Percentiles rank a stretch among this genome's conserved stretches.
phyloP scores from a whole-genome alignment of 257 asterid genomes.

The Solanum ossicruentum region DNA sequence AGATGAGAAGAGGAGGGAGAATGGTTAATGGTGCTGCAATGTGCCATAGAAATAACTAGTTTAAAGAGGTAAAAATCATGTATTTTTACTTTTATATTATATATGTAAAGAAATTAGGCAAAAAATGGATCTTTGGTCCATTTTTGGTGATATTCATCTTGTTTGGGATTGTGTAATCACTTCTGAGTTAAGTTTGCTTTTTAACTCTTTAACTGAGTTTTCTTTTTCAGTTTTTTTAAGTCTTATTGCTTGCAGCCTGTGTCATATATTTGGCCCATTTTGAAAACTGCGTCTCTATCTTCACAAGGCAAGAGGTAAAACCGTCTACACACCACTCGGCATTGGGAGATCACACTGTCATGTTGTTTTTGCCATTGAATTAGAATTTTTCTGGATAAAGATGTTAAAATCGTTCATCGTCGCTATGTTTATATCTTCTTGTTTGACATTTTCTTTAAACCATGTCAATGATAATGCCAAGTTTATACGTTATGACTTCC shows the following conservation, averaged over 20 bases:
- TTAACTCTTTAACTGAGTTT: not conserved
- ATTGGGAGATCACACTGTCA: not conserved
- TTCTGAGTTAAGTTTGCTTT: not conserved
- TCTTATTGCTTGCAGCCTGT: not conserved
- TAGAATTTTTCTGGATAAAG: not conserved
- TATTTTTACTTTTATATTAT: not conserved
- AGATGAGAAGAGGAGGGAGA: conserved; percentile 3
- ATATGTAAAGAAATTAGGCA: conserved; percentile 5
- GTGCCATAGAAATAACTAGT: conserved; percentile 14
- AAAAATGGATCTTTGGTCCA: not conserved
- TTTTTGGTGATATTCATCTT: conserved; percentile 7
- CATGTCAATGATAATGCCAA: not conserved
- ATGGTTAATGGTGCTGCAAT: conserved; percentile 4
- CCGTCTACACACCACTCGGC: not conserved
- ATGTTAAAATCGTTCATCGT: not conserved
- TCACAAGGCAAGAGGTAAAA: not conserved
- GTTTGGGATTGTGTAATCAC: conserved; percentile 5
- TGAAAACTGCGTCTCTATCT: no score
- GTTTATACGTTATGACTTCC: not conserved
- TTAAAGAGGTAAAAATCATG: conserved; percentile 1
- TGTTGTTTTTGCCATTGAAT: not conserved
- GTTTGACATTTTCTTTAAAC: not conserved
- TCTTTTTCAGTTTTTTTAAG: not conserved
- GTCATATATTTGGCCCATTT: not conserved
- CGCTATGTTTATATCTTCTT: not conserved